A percentile compares a stretch with the other conserved stretches of the same genome.
phyloP scores from a whole-genome alignment of 2,329 filamentous ascomycete genomes.

The Ophiocordyceps camponoti-leonardi region DNA sequence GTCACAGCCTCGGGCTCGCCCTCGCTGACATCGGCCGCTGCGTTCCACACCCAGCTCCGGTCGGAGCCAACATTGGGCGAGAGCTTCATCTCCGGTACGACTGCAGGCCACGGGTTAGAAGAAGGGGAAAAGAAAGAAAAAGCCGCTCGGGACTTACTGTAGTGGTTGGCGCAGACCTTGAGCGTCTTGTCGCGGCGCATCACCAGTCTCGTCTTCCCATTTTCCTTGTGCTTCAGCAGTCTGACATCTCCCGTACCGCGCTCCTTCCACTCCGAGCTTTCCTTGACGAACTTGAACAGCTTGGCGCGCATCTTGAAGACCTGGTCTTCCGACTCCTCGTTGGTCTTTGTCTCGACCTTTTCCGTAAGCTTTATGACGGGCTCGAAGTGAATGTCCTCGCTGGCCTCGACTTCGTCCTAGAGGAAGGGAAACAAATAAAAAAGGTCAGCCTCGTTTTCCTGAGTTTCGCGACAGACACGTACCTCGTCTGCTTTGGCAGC shows the following conservation, averaged over 20 bases:
- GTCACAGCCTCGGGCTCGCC: conserved; percentile 93
- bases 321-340: conserved; percentile 96
- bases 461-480: conserved; percentile 4
- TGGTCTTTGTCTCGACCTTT: conserved; percentile 93
- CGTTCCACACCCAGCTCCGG: conserved; percentile 99
- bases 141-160: conserved; percentile 47
- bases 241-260: conserved; percentile 92
- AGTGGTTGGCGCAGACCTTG: conserved; percentile 99
- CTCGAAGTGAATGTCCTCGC: conserved; percentile 91
- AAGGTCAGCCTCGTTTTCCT: neutral
- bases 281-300: conserved; percentile 94
- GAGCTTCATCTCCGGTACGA: conserved; percentile 97
- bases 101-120: conserved; percentile 23
- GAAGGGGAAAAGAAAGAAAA: neutral
- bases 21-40: conserved; percentile 92
- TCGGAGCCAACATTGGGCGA: conserved; percentile 95
- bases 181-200: conserved; percentile 99
- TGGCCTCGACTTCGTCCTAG: conserved; percentile 65
- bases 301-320: conserved; percentile 99
- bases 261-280: conserved; percentile 96
- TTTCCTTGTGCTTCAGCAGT: conserved; percentile 97
- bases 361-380: conserved; percentile 91
- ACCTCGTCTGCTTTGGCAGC: conserved; percentile 42
- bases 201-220: conserved; percentile 89
- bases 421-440: neutral